These are phyloP conservation scores for Neltuma alba DNA, from an alignment of 306 rosid species.

Conservation along the genomic window DNA sequence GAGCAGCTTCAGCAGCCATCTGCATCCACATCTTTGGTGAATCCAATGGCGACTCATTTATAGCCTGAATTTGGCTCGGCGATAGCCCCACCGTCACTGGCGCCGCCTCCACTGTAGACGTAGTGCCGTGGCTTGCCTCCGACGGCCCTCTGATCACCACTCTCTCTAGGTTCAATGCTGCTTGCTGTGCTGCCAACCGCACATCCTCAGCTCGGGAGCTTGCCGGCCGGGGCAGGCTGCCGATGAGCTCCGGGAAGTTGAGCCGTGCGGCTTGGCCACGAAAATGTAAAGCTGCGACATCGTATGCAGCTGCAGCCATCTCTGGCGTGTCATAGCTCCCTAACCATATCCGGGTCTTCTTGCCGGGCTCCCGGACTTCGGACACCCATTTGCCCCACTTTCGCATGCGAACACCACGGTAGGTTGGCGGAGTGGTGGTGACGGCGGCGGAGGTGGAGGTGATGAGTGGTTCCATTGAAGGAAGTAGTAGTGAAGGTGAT, in stretches of 20 bases:
- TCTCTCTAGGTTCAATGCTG: conserved; percentile 53
- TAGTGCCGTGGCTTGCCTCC: not conserved
- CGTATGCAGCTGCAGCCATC: conserved; percentile 95
- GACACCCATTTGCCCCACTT: conserved; percentile 99
- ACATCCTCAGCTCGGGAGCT: conserved; percentile 64
- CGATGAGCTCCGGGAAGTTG: conserved; percentile 67
- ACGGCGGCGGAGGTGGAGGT: no score
- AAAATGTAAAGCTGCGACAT: conserved; percentile 80
- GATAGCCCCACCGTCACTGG: conserved; percentile 76
- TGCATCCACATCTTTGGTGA: conserved; percentile 96
- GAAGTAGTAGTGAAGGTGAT: not conserved
- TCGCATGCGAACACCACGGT: conserved; percentile 74
- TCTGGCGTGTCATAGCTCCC: conserved; percentile 76
- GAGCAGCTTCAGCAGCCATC: conserved; percentile 47
- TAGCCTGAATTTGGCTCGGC: conserved; percentile 78
- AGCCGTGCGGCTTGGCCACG: conserved; percentile 56
- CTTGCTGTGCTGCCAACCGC: conserved; percentile 75
- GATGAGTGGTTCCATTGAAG: not conserved
- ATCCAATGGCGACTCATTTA: conserved; percentile 86
- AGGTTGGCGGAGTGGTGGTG: conserved; percentile 16
- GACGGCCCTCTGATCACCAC: not conserved
- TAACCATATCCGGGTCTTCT: conserved; percentile 81
- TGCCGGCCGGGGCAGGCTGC: conserved; percentile 56
- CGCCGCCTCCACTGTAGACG: conserved; percentile 37
- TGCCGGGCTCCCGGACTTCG: conserved; percentile 85